Conservation (phyloP, 169 alveolate genomes). For the Plasmodium knowlesi region DNA sequence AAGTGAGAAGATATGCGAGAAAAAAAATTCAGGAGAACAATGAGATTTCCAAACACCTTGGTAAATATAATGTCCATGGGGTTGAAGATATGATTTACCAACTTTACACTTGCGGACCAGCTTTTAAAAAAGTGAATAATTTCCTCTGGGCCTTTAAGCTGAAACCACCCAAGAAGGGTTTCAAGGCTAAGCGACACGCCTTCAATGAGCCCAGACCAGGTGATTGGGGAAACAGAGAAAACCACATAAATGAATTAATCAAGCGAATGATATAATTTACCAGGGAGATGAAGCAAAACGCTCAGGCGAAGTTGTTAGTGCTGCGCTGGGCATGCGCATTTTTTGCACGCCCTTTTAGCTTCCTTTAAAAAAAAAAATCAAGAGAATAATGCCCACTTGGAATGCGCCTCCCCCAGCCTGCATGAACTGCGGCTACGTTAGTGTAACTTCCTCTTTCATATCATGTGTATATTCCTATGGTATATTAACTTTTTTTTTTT, state of each 20-base stretch:
- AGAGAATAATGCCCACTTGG: neutral
- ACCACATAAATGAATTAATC: conserved; percentile 86
- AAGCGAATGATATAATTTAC: conserved; percentile 81
- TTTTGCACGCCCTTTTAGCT: neutral
- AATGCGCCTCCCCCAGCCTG: neutral
- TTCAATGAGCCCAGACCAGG: conserved; percentile 97
- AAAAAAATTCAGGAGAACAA: conserved; percentile 81
- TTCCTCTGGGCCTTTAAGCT: conserved; percentile 99
- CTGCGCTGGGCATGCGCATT: neutral
- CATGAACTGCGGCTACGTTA: neutral
- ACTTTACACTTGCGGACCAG: conserved; percentile 98
- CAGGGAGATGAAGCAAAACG: neutral
- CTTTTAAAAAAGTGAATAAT: conserved; percentile 98
- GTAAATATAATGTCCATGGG: conserved; percentile 88
- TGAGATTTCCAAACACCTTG: conserved; percentile 79
- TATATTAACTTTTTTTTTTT: neutral
- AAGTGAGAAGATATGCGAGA: conserved; percentile 85
- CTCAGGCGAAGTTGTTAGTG: neutral
- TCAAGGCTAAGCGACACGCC: conserved; percentile 97
- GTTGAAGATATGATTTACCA: conserved; percentile 99
- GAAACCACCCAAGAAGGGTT: conserved; percentile 98
- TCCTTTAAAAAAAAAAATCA: neutral
- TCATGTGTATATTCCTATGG: neutral
- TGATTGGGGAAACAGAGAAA: conserved; percentile 92
- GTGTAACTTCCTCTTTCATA: neutral